These are phyloP conservation scores for Tolypocladium sp. DNA, from an alignment of 2,329 filamentous ascomycete species.

Conservation along the genomic window DNA sequence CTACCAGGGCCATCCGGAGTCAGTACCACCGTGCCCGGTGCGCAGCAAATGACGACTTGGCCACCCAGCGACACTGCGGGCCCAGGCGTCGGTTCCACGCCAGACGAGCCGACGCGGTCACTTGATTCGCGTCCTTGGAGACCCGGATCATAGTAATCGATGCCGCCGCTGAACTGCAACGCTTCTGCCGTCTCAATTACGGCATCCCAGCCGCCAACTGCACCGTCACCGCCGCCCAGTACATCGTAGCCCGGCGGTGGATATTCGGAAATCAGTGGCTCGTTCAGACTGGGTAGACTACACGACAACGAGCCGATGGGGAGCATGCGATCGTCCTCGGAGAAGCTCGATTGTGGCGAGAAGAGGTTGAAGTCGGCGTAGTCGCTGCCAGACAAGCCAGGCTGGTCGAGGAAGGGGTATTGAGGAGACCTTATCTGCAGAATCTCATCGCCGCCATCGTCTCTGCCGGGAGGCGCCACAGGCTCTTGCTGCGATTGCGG, in stretches of 20 bases:
- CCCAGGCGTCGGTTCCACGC: too few relatives aligned
- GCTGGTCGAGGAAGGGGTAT: conserved; percentile 28
- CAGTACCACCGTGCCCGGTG: not conserved
- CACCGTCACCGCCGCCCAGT: not conserved
- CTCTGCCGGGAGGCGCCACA: conserved; percentile 3
- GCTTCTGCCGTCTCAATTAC: not conserved
- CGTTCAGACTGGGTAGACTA: conserved; percentile 3
- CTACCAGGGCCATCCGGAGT: not conserved
- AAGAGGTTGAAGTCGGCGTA: conserved; percentile 49
- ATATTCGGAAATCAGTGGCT: conserved; percentile 2
- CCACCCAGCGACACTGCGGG: not conserved
- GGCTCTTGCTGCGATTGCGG: conserved; percentile 15
- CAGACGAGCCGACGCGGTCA: not conserved
- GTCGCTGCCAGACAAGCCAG: conserved; percentile 15
- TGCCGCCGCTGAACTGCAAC: not conserved
- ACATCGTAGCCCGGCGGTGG: not conserved
- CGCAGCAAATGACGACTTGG: not conserved
- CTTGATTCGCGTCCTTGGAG: not conserved
- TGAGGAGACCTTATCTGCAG: conserved; percentile 1
- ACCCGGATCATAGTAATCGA: not conserved
- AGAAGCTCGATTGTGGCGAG: conserved; percentile 38
- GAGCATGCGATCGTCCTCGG: conserved; percentile 38
- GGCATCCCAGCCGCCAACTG: not conserved
- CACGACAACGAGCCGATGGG: conserved; percentile 12
- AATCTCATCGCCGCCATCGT: conserved; percentile 2